Evolutionary conservation across 495 filamentous ascomycete genomes (phyloP).

Genomic region (Penicillium bovifimosum): DNA sequence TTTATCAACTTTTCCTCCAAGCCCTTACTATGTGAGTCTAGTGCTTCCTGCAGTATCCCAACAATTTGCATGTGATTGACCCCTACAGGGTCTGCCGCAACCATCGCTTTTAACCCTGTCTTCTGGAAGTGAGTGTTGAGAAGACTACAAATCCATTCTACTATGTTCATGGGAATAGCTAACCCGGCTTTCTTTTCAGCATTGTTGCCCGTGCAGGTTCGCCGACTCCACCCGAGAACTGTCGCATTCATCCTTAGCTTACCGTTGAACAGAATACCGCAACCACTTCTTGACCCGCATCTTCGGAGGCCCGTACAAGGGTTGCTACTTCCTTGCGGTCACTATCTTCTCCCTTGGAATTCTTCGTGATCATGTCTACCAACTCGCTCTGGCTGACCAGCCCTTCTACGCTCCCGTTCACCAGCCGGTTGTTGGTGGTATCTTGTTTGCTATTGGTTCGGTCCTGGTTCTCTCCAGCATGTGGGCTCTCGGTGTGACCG

Average conservation of each 20-base stretch:
- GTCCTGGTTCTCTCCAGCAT: slow-evolving; percentile 81
- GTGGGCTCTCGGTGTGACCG: slow-evolving; percentile 90
- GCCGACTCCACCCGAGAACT: slow-evolving; percentile 13
- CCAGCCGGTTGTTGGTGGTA: slow-evolving; percentile 71
- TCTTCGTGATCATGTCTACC: slow-evolving; percentile 69
- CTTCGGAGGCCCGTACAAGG: slow-evolving; percentile 74
- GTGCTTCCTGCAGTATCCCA: slow-evolving; percentile 8
- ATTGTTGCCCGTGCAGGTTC: slow-evolving; percentile 45
- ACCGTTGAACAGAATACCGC: slow-evolving; percentile 69
- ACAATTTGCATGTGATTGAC: slow-evolving; percentile 36
- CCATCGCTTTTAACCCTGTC: slow-evolving; percentile 51
- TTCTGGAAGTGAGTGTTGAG: slow-evolving; percentile 50
- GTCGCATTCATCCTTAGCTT: slow-evolving; percentile 8
- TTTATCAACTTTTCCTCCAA: slow-evolving; percentile 44
- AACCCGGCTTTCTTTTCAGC: slow-evolving; percentile 16
- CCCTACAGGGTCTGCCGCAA: slow-evolving; percentile 40
- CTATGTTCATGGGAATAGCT: background rate
- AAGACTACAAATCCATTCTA: background rate
- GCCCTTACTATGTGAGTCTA: slow-evolving; percentile 38
- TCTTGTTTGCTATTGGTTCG: slow-evolving; percentile 70
- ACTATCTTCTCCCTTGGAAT: slow-evolving; percentile 90
- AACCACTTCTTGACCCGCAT: slow-evolving; percentile 81
- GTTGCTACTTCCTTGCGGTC: slow-evolving; percentile 83
- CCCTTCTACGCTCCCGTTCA: slow-evolving; percentile 45
- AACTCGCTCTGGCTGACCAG: slow-evolving; percentile 34